Evolutionary conservation across 768 basidiomycete species (phyloP).

Genomic region (Phanerochaete carnosa): DNA sequence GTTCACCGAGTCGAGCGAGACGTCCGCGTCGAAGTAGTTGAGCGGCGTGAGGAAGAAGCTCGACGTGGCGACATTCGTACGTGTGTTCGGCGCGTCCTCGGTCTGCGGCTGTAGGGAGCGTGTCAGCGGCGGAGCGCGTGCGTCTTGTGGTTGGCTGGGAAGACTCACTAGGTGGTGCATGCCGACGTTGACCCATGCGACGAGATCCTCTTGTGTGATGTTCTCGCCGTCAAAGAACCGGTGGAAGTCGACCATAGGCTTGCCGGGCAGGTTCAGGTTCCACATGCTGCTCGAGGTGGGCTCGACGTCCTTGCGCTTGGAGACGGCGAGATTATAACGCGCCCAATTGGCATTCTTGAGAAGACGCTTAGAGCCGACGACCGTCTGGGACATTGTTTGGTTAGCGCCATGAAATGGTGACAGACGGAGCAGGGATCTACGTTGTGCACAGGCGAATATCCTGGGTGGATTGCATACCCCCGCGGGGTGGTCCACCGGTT

Average conservation of each 20-base stretch:
- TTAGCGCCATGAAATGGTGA: not conserved
- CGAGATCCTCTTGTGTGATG: slow-evolving; percentile 61
- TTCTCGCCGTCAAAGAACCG: slow-evolving; percentile 63
- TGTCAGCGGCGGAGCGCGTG: not conserved
- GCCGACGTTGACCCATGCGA: slow-evolving; percentile 64
- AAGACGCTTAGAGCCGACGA: slow-evolving; percentile 56
- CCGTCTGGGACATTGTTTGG: slow-evolving; percentile 36
- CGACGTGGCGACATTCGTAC: slow-evolving; percentile 52
- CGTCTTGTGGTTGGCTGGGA: not conserved
- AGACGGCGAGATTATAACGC: slow-evolving; percentile 57
- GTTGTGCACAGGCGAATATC: slow-evolving; percentile 49
- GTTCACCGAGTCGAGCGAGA: slow-evolving; percentile 55
- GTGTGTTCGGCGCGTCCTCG: slow-evolving; percentile 62
- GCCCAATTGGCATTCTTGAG: slow-evolving; percentile 67
- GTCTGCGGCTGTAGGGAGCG: slow-evolving; percentile 44
- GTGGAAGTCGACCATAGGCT: slow-evolving; percentile 54
- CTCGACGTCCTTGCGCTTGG: slow-evolving; percentile 58
- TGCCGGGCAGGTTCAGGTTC: slow-evolving; percentile 61
- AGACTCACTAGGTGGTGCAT: slow-evolving; percentile 56
- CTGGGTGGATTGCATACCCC: slow-evolving; percentile 63
- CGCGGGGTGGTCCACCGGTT: slow-evolving; percentile 58
- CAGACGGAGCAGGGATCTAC: slow-evolving; percentile 26
- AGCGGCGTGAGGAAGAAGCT: slow-evolving; percentile 59
- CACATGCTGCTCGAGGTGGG: slow-evolving; percentile 54
- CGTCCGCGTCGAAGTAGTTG: slow-evolving; percentile 64